Evolutionary conservation across 106 monocot species (phyloP).

Genomic region (Dendrobium catenatum): DNA sequence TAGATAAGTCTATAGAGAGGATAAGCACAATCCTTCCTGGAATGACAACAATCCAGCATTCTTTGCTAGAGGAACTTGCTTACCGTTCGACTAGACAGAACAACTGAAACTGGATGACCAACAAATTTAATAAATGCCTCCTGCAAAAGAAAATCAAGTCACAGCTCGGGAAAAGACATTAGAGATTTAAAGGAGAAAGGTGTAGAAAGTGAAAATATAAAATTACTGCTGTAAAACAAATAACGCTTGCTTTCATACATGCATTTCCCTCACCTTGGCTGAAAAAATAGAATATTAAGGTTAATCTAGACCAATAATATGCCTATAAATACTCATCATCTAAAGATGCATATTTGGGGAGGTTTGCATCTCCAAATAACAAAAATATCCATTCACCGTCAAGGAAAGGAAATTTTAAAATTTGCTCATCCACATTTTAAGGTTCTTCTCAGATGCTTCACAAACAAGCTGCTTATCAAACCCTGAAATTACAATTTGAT

Average conservation of each 20-base stretch:
- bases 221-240: background rate
- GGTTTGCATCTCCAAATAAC: background rate
- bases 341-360: background rate
- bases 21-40: background rate
- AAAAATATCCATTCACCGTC: background rate
- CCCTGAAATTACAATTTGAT: background rate
- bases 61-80: conserved; percentile 10
- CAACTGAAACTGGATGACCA: conserved; percentile 65
- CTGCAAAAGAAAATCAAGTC: conserved; percentile 26
- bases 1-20: background rate
- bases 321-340: background rate
- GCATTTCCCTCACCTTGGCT: background rate
- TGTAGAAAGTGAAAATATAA: background rate
- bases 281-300: background rate
- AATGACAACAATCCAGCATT: background rate
- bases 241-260: background rate
- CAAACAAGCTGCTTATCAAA: background rate
- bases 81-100: conserved; percentile 88
- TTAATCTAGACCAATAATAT: background rate
- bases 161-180: background rate
- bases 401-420: background rate
- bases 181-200: background rate
- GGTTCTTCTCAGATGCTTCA: background rate
- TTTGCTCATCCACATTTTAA: background rate
- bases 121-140: conserved; percentile 87